Evolutionary conservation across 441 rosid genomes (phyloP).

Genomic region (Kokia cookei): DNA sequence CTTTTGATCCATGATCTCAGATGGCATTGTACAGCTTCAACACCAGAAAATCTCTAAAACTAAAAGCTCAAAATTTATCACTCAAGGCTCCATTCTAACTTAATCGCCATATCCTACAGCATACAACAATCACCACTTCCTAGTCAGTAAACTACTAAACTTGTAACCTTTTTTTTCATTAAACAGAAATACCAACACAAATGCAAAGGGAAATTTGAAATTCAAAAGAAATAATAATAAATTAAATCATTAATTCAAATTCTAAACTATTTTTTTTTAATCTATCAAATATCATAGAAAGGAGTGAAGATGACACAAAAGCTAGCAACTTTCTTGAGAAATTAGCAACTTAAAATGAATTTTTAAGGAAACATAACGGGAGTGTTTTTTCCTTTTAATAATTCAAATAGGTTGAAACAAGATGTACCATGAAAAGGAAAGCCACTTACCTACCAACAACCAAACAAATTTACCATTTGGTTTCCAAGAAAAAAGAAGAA

Average conservation of each 20-base stretch:
- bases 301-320: constrained; percentile 6
- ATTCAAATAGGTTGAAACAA: constrained; percentile 7
- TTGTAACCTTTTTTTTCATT: neutral
- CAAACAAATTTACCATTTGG: constrained; percentile 26
- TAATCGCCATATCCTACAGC: constrained; percentile 22
- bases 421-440: constrained; percentile 21
- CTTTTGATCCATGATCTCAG: constrained; percentile 64
- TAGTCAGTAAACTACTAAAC: neutral
- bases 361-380: neutral
- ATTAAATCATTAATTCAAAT: neutral
- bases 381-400: neutral
- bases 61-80: constrained; percentile 13
- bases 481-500: constrained; percentile 7
- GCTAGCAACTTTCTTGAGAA: constrained; percentile 6
- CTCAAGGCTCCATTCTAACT: neutral
- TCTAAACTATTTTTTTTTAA: neutral
- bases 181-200: neutral
- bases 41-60: constrained; percentile 19
- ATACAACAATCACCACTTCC: constrained; percentile 16
- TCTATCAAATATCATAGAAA: neutral
- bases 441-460: constrained; percentile 36
- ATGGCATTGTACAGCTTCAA: constrained; percentile 43
- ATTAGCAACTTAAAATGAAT: constrained; percentile 4
- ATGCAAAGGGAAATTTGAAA: neutral
- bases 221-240: neutral